These are phyloP conservation scores for Rhizopus sp. DNA, from an alignment of 371 early-diverging fungal species.

Conservation along the genomic window DNA sequence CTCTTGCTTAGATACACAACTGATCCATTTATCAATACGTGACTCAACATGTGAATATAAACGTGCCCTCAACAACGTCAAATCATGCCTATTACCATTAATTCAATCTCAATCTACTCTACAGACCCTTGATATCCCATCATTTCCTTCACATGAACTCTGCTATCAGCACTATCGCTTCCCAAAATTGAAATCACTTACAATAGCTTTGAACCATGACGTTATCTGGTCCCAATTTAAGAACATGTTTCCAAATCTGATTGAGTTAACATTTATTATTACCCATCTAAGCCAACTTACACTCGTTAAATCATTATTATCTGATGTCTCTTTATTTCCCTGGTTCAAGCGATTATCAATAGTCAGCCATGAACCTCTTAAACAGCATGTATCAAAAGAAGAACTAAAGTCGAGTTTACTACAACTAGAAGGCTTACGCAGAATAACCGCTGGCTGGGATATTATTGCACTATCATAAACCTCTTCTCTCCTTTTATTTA, in stretches of 20 bases:
- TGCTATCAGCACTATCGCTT: conserved; percentile 11
- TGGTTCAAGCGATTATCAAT: conserved; percentile 35
- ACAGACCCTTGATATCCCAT: conserved; percentile 23
- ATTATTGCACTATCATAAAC: conserved; percentile 29
- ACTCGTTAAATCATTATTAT: conserved; percentile 27
- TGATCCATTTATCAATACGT: conserved; percentile 15
- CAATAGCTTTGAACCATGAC: conserved; percentile 8
- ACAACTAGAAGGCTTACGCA: conserved; percentile 29
- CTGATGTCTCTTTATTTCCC: conserved; percentile 28
- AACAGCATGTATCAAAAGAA: conserved; percentile 21
- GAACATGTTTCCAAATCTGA: conserved; percentile 24
- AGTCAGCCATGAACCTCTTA: conserved; percentile 26
- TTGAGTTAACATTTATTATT: conserved; percentile 23
- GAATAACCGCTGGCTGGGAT: conserved; percentile 45
- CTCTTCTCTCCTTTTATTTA: not conserved
- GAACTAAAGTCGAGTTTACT: conserved; percentile 26
- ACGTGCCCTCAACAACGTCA: not conserved
- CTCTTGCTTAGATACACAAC: not conserved
- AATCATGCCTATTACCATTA: conserved; percentile 6
- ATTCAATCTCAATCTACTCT: conserved; percentile 14
- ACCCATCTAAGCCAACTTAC: conserved; percentile 7
- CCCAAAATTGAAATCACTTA: conserved; percentile 15
- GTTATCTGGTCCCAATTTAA: conserved; percentile 22
- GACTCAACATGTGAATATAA: conserved; percentile 21
- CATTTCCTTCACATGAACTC: conserved; percentile 19